Percentiles rank a stretch among this genome's conserved stretches.
phyloP scores from a whole-genome alignment of 2,329 filamentous ascomycete genomes.

The Trichoderma gracile region DNA sequence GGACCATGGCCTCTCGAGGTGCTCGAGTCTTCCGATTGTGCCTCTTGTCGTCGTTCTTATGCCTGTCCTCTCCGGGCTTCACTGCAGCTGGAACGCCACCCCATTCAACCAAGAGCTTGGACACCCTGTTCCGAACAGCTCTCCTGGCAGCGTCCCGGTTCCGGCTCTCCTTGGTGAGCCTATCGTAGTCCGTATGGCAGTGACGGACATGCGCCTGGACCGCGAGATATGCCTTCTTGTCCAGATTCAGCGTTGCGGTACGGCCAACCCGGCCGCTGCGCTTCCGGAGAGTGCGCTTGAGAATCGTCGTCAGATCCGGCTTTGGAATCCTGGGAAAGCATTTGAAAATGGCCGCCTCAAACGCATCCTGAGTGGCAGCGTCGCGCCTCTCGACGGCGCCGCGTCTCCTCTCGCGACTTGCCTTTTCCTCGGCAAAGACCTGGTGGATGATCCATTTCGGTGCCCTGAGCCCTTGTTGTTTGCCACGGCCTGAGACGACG shows the following conservation, averaged over 20 bases:
- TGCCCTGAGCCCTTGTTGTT: slow-evolving; percentile 43
- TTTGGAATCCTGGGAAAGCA: slow-evolving; percentile 46
- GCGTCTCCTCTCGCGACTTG: slow-evolving; percentile 38
- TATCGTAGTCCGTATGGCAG: slow-evolving; percentile 49
- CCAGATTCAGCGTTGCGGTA: slow-evolving; percentile 41
- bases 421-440: slow-evolving; percentile 36
- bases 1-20: background rate
- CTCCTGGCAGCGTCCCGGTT: slow-evolving; percentile 24
- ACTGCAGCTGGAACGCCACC: background rate
- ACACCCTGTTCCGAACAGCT: slow-evolving; percentile 18
- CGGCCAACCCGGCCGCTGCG: slow-evolving; percentile 50
- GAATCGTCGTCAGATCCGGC: slow-evolving; percentile 37
- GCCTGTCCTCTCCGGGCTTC: background rate
- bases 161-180: slow-evolving; percentile 29
- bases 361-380: slow-evolving; percentile 35
- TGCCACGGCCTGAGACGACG: slow-evolving; percentile 37
- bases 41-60: background rate
- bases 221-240: slow-evolving; percentile 46
- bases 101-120: slow-evolving; percentile 24
- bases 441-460: slow-evolving; percentile 37
- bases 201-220: slow-evolving; percentile 54
- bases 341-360: slow-evolving; percentile 39
- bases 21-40: background rate
- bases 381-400: slow-evolving; percentile 40
- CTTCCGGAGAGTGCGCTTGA: slow-evolving; percentile 48